Evolutionary conservation across 73 alveolate species (phyloP).

Genomic region (Loxodes magnus): DNA sequence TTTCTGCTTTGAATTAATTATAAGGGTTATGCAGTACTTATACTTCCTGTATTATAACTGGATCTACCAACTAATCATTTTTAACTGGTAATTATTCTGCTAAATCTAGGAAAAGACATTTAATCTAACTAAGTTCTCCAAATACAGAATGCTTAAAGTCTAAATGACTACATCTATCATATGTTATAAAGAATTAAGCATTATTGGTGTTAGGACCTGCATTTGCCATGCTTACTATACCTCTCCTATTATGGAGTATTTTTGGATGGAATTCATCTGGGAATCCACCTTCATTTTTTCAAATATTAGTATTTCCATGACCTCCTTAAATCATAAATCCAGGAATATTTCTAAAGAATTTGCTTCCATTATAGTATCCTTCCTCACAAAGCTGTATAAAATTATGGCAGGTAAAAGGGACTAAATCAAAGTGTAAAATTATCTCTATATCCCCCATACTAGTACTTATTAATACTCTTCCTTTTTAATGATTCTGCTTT

Average conservation of each 20-base stretch:
- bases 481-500: constrained; percentile 38
- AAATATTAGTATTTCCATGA: no score
- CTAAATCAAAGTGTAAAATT: constrained; percentile 48
- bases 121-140: constrained; percentile 74
- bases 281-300: no score
- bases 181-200: constrained; percentile 45
- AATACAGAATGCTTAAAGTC: constrained; percentile 78
- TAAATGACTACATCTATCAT: constrained; percentile 37
- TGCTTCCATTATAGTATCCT: constrained; percentile 53
- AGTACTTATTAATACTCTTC: constrained; percentile 34
- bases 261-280: constrained; percentile 49
- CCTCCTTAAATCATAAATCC: constrained; percentile 86
- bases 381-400: constrained; percentile 68
- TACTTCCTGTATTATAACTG: no score
- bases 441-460: constrained; percentile 43
- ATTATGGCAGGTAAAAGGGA: constrained; percentile 71
- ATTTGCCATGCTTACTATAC: constrained; percentile 62
- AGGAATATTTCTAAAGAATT: constrained; percentile 66
- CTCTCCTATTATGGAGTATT: constrained; percentile 54
- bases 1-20: no score
- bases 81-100: no score
- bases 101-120: no score
- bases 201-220: constrained; percentile 58
- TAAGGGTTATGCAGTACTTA: no score
- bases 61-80: no score